phyloP scores from a whole-genome alignment of 768 basidiomycete genomes.

The Infundibulicybe gibba region DNA sequence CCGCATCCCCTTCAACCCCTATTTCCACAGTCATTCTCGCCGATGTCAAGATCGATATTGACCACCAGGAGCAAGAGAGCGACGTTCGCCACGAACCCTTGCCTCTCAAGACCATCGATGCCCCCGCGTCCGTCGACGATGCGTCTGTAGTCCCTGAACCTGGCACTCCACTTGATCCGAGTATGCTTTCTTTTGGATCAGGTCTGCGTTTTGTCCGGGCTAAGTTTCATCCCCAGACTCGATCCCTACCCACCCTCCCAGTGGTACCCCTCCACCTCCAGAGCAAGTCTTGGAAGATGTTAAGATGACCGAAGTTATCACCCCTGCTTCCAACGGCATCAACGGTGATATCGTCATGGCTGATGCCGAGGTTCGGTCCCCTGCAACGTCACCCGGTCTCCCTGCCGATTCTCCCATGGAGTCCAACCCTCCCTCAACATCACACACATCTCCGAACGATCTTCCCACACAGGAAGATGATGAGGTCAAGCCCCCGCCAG shows the following conservation, averaged over 20 bases:
- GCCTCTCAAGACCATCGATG: slow-evolving; percentile 40
- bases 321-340: slow-evolving; percentile 27
- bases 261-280: slow-evolving; percentile 42
- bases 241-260: slow-evolving; percentile 37
- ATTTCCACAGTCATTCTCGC: slow-evolving; percentile 44
- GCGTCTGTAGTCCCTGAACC: slow-evolving; percentile 38
- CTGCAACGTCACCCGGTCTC: slow-evolving; percentile 34
- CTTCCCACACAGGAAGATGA: slow-evolving; percentile 40
- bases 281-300: slow-evolving; percentile 46
- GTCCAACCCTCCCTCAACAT: slow-evolving; percentile 26
- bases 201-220: slow-evolving; percentile 17
- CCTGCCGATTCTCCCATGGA: slow-evolving; percentile 38
- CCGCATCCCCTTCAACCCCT: slow-evolving; percentile 60
- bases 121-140: slow-evolving; percentile 20
- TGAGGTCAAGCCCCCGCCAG: slow-evolving; percentile 69
- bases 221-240: slow-evolving; percentile 30
- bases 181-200: slow-evolving; percentile 28
- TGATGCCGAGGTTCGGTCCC: slow-evolving; percentile 33
- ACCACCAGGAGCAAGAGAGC: slow-evolving; percentile 61
- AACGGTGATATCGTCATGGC: slow-evolving; percentile 37
- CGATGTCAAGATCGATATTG: slow-evolving; percentile 62
- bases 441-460: slow-evolving; percentile 29
- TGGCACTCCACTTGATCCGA: slow-evolving; percentile 43
- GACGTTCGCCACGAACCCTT: slow-evolving; percentile 63
- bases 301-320: slow-evolving; percentile 47